Percentiles rank a stretch among this genome's conserved stretches.
Evolutionary conservation across 2,329 filamentous ascomycete species (phyloP).

Genomic region (Thielaviopsis euricoi): DNA sequence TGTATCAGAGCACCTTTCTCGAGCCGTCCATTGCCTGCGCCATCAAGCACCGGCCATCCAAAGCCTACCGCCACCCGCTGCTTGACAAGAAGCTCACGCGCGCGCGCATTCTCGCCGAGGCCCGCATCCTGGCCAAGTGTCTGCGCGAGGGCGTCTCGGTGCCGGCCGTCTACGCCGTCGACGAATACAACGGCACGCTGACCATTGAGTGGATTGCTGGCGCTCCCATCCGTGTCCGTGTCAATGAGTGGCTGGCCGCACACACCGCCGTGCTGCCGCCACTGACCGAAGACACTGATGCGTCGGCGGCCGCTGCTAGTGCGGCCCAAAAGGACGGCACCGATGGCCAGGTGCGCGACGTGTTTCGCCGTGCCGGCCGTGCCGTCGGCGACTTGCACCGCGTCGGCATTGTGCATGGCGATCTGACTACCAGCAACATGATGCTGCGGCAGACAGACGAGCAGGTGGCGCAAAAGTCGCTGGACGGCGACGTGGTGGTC

Average conservation of each 20-base stretch:
- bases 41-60: slow-evolving; percentile 80
- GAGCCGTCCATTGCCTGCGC: slow-evolving; percentile 50
- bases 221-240: slow-evolving; percentile 46
- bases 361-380: slow-evolving; percentile 55
- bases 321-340: slow-evolving; percentile 20
- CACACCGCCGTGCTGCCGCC: slow-evolving; percentile 21
- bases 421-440: slow-evolving; percentile 93
- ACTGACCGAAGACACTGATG: slow-evolving; percentile 6
- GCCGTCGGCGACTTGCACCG: slow-evolving; percentile 64
- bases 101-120: slow-evolving; percentile 76
- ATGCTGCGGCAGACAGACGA: slow-evolving; percentile 45
- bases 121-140: slow-evolving; percentile 67
- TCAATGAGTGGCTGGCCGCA: slow-evolving; percentile 51
- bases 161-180: slow-evolving; percentile 60
- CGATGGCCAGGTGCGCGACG: slow-evolving; percentile 34
- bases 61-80: slow-evolving; percentile 78
- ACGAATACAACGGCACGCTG: slow-evolving; percentile 52
- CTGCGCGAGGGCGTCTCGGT: slow-evolving; percentile 64
- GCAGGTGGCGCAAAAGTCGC: slow-evolving; percentile 14
- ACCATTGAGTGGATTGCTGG: slow-evolving; percentile 77
- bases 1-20: slow-evolving; percentile 78
- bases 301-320: slow-evolving; percentile 11
- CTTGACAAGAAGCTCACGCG: slow-evolving; percentile 79
- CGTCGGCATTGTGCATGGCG: slow-evolving; percentile 80
- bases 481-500: slow-evolving; percentile 64